Evolutionary conservation across 768 basidiomycete species (phyloP), one percentile per base, ranked within the genome.

Genomic region (Goffeauzyma gilvescens): DNA sequence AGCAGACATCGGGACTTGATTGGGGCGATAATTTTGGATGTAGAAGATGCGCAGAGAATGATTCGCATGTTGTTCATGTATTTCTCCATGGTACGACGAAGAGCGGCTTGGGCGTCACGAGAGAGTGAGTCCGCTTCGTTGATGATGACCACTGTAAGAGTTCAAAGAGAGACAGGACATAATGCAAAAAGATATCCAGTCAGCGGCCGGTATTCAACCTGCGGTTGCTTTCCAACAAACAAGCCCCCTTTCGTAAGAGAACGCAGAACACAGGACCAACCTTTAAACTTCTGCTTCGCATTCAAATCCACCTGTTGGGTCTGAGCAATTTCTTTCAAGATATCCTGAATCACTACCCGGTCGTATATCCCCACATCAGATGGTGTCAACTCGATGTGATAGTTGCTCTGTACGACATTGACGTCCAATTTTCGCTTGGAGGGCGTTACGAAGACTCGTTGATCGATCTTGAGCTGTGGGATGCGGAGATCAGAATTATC

Each of bases 11-110:
- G 75, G 72, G 81, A 85, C 61, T 82, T 80, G 59, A 98, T 98
- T 4, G 90, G 93, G 1, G 87, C 86, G 57, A 98, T 96, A 41
- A 98, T 78, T 51, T 79, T 79, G 58, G 81, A 81, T 3, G 90
- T 95, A 58, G 82, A 86, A 63, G 87, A 89, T 17, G 89, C 87
- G 59, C 89, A 95, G 0, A 98, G 71, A 52, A 98, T 90, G 55
- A 98, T 79, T 22, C 90, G 76, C 75, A 98, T 74, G 62, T 95
- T 98, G 31, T 79, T 76, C 81, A 93, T 95, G 69, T 90, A 96
- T 65, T 95, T 96, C 61, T 98, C 90, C 90, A 96, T 98, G 8
- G 90, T 98, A 44, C 90, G 72, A 55, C 90, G 78, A 25, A 98
- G 72, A 6, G 90, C 90, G 0, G 90, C 87, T 68, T 98, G 90